These are phyloP conservation scores for Anthoceros angustus DNA, from an alignment of 225 moss, liverwort and hornwort species.

Conservation along the genomic window DNA sequence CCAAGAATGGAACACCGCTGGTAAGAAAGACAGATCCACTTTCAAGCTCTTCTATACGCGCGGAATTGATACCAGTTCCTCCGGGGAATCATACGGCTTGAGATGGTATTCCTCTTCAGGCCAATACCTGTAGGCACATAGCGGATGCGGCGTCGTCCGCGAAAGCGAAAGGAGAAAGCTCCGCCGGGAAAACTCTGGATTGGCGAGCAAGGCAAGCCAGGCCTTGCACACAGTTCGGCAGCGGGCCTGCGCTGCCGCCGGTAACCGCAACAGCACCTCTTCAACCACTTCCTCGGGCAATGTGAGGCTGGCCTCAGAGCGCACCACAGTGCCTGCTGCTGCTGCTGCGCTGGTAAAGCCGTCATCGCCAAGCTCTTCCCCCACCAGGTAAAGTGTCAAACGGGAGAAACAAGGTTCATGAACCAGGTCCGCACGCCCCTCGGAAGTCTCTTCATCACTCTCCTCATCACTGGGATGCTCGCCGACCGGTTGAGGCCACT, in stretches of 20 bases:
- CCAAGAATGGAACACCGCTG: not conserved
- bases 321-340: too few relatives aligned
- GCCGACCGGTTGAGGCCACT: too few relatives aligned
- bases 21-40: not conserved
- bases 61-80: not conserved
- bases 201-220: not conserved
- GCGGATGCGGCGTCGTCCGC: not conserved
- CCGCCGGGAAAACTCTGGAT: not conserved
- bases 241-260: not conserved
- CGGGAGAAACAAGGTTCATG: too few relatives aligned
- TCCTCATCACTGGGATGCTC: too few relatives aligned
- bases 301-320: too few relatives aligned
- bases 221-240: not conserved
- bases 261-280: not conserved
- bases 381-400: too few relatives aligned
- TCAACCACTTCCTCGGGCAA: too few relatives aligned
- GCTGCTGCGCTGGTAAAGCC: too few relatives aligned
- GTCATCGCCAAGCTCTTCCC: too few relatives aligned
- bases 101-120: not conserved
- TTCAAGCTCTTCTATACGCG: not conserved
- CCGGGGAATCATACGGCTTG: too few relatives aligned
- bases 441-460: too few relatives aligned
- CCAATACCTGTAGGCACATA: not conserved
- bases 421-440: too few relatives aligned
- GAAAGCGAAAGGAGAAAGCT: not conserved